Base-by-base conservation (phyloP, 192 early-diverging fungal genomes). In the Coemansia sp. region DNA sequence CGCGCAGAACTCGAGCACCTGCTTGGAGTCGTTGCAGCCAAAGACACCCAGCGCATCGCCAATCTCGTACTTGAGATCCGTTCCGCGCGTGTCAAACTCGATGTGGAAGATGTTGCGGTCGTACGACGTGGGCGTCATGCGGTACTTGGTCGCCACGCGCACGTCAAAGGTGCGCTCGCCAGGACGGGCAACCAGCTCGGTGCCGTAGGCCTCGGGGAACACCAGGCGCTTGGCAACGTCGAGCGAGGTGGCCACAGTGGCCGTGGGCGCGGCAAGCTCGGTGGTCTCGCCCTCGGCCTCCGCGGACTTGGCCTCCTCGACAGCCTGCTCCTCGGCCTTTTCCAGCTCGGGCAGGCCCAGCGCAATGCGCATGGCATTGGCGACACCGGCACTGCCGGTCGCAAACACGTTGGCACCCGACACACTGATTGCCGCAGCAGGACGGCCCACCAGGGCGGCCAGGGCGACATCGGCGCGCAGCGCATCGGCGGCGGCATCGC, bases 101-200 rank as follows among this genome's bases (percentile, higher is more conserved):
- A 97, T 81, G 69, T 97, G 94, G 85, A 97, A 93, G 11, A 97
- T 88, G 60, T 95, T 93, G 55, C 94, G 91, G 57, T 97, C 94
- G 73, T 97, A 97, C 28, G 72, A 63, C 5, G 64, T 61, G 5
- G 94, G 93, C 6, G 94, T 97, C 48, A 97, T 77, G n/a, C 93
- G 87, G 37, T 56, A 53, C 33, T 59, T 30, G 15, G 64, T 35
- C 18, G 64, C 47, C 8, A 75, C 72, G 49, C 62, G 63, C 25
- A 75, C 58, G 3, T 35, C 24, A 32, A 60, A 64, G 9, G 65
- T 67, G 27, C 34, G 34, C 39, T 75, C 64, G 22, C 60, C 60
- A 1, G 60, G 47, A 5, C 60, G 60, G 15, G 65, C 42, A 6
- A 23, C 24, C 22, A 58, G 29, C 40, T 48, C 25, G 9, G 64